Conservation (phyloP, 2,329 filamentous ascomycete species). For the Akanthomyces uredinophilus region DNA sequence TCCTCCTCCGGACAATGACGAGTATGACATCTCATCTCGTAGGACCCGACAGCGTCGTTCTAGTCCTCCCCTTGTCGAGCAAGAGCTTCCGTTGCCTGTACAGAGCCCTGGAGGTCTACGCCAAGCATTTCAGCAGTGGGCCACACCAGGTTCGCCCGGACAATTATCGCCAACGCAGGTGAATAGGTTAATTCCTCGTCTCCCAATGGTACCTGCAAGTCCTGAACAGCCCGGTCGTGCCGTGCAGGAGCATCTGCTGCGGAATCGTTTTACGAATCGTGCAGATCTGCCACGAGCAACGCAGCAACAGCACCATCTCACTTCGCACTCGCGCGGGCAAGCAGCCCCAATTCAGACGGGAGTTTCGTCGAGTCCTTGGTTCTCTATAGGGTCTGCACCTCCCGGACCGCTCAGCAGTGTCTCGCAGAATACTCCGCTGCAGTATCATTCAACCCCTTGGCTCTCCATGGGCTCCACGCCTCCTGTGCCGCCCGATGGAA, state of each 20-base stretch:
- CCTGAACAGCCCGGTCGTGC: neutral
- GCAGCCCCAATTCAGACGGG: no score
- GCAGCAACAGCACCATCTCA: no score
- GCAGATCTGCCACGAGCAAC: no score
- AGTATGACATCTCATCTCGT: neutral
- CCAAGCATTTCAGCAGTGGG: neutral
- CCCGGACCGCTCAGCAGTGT: no score
- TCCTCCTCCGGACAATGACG: neutral
- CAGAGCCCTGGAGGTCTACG: neutral
- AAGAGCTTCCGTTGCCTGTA: neutral
- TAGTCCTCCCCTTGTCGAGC: neutral
- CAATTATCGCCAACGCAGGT: neutral
- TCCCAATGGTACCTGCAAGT: neutral
- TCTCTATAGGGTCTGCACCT: no score
- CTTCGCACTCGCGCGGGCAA: no score
- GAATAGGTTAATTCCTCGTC: neutral
- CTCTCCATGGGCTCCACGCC: no score
- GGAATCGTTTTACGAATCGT: no score
- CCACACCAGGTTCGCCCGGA: neutral
- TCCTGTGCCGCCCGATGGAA: no score
- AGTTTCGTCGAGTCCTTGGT: no score
- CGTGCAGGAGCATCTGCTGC: neutral
- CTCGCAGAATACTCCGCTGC: no score
- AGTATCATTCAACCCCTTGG: no score
- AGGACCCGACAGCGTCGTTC: slow-evolving; percentile 2